A percentile compares a stretch with the other conserved stretches of the same genome.
These are phyloP conservation scores for Thermoascus crustaceus DNA, from an alignment of 2,329 filamentous ascomycete genomes.

Conservation along the genomic window DNA sequence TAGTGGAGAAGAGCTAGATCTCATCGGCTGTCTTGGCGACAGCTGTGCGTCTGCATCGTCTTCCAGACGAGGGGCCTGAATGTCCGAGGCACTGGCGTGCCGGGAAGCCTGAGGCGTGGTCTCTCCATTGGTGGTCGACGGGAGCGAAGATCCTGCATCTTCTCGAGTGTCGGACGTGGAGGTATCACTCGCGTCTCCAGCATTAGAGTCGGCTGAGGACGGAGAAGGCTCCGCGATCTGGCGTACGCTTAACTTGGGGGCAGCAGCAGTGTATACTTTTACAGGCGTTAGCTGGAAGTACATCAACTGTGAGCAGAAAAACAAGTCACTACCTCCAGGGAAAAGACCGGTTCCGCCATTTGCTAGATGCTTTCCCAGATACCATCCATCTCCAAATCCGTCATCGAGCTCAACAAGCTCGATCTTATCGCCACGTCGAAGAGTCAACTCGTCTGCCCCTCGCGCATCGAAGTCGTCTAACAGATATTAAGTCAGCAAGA, in stretches of 20 bases:
- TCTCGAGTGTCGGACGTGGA: slow-evolving; percentile 2
- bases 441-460: slow-evolving; percentile 84
- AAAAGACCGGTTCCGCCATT: slow-evolving; percentile 39
- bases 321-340: slow-evolving; percentile 34
- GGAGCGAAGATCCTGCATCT: slow-evolving; percentile 15
- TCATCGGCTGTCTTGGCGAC: slow-evolving; percentile 18
- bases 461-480: slow-evolving; percentile 89
- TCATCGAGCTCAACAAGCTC: slow-evolving; percentile 58
- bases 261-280: slow-evolving; percentile 19
- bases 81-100: slow-evolving; percentile 26
- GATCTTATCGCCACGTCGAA: slow-evolving; percentile 65
- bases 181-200: slow-evolving; percentile 4
- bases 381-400: slow-evolving; percentile 60
- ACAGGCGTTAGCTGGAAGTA: slow-evolving; percentile 5
- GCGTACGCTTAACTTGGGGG: slow-evolving; percentile 18
- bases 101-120: slow-evolving; percentile 34
- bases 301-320: neutral
- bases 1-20: slow-evolving; percentile 30
- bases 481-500: no score
- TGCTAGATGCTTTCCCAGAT: slow-evolving; percentile 44
- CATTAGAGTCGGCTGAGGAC: slow-evolving; percentile 9
- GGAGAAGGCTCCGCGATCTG: slow-evolving; percentile 11
- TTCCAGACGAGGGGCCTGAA: slow-evolving; percentile 15
- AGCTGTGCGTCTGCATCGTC: slow-evolving; percentile 11
- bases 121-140: slow-evolving; percentile 24